phyloP scores from a whole-genome alignment of 2,329 filamentous ascomycete genomes.

The Pseudogymnoascus sp. region DNA sequence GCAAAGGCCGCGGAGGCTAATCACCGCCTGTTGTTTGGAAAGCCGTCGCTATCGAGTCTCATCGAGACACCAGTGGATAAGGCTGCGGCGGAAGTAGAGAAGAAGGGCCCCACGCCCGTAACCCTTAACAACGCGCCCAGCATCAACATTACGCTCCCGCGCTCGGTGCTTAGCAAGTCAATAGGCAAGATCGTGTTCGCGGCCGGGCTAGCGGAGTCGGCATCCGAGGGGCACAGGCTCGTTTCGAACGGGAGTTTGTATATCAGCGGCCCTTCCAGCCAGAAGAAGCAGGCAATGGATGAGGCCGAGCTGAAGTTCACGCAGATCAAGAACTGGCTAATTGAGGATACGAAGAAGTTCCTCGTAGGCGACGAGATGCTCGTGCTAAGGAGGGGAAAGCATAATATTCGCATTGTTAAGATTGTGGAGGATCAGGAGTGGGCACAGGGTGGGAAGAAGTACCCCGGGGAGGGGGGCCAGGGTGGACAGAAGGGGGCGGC shows the following conservation, averaged over 20 bases:
- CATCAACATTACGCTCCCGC: conserved; percentile 52
- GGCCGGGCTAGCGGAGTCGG: conserved; percentile 49
- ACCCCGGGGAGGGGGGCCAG: conserved; percentile 36
- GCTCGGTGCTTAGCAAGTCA: conserved; percentile 47
- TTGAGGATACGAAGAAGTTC: conserved; percentile 50
- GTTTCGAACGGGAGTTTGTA: conserved; percentile 50
- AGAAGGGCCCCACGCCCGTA: conserved; percentile 11
- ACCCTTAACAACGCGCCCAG: conserved; percentile 41
- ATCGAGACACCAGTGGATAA: conserved; percentile 10
- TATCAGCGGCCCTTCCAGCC: conserved; percentile 46
- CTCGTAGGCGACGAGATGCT: conserved; percentile 50
- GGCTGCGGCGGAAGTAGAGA: background rate
- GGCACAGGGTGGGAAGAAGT: conserved; percentile 39
- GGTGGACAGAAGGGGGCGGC: background rate
- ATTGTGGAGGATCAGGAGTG: conserved; percentile 51
- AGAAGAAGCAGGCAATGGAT: conserved; percentile 36
- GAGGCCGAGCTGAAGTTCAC: conserved; percentile 51
- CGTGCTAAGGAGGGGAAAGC: conserved; percentile 56
- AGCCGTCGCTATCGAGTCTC: conserved; percentile 13
- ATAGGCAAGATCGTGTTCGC: conserved; percentile 54
- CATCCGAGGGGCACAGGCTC: conserved; percentile 51
- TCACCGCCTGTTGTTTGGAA: conserved; percentile 45
- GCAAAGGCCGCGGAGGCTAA: conserved; percentile 55
- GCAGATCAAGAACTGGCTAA: conserved; percentile 52
- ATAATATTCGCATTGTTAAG: conserved; percentile 54